phyloP scores from a whole-genome alignment of 345 rosid species.

The Lepidium africanum region DNA sequence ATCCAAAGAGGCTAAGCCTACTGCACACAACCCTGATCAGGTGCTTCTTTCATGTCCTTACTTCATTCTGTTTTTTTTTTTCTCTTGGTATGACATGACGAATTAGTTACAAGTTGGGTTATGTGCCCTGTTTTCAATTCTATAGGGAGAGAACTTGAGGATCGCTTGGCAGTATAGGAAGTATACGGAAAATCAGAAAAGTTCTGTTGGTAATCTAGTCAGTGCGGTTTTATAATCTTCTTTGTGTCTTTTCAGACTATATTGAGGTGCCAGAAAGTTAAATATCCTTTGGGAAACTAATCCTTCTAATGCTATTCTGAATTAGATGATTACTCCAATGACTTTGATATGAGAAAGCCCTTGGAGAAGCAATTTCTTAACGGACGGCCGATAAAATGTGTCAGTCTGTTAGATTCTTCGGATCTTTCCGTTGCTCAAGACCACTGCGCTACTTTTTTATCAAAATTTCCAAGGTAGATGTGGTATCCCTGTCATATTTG shows the following conservation, averaged over 20 bases:
- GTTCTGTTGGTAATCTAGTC: conserved; percentile 14
- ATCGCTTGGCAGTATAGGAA: conserved; percentile 93
- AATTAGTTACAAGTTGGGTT: conserved; percentile 2
- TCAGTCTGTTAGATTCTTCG: conserved; percentile 54
- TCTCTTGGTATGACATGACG: neutral
- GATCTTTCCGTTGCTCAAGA: conserved; percentile 47
- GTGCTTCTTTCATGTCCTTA: conserved; percentile 24
- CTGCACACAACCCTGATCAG: conserved; percentile 37
- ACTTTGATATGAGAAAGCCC: conserved; percentile 92
- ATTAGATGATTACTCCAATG: conserved; percentile 72
- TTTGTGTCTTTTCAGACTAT: neutral
- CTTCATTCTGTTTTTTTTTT: neutral
- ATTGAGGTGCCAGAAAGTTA: neutral
- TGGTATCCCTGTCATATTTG: conserved; percentile 8
- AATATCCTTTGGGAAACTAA: neutral
- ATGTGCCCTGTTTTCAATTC: neutral
- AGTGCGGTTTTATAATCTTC: neutral
- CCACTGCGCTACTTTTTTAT: conserved; percentile 53
- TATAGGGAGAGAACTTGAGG: conserved; percentile 68
- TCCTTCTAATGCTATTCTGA: neutral
- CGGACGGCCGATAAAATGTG: conserved; percentile 54
- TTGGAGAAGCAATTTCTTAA: conserved; percentile 69
- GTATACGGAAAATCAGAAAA: conserved; percentile 62
- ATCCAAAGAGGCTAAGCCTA: conserved; percentile 56
- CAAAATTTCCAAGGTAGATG: conserved; percentile 53